These are phyloP conservation scores for Colletotrichum sp. DNA, from an alignment of 2,329 filamentous ascomycete genomes.

Conservation along the genomic window DNA sequence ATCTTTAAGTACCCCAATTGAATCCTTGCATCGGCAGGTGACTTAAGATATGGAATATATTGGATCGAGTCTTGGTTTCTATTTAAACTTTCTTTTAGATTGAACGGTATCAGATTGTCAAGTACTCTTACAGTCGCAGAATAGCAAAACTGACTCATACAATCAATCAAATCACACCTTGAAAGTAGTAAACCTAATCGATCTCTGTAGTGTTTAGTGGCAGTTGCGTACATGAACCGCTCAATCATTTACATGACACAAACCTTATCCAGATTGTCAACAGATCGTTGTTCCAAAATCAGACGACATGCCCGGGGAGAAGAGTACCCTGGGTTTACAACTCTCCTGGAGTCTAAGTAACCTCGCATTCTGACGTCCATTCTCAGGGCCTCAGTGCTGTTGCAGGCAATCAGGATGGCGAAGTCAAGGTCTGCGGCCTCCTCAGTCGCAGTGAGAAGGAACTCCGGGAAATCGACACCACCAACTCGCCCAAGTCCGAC, in stretches of 20 bases:
- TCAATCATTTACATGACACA: background rate
- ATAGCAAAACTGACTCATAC: background rate
- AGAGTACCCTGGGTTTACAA: background rate
- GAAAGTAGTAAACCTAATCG: background rate
- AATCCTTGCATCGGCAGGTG: background rate
- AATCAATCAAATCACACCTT: background rate
- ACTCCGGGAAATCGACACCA: slow-evolving; percentile 71
- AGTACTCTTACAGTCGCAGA: background rate
- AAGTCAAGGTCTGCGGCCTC: slow-evolving; percentile 72
- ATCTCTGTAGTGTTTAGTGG: background rate
- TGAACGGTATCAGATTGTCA: background rate
- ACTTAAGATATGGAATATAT: background rate
- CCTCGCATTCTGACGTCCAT: background rate
- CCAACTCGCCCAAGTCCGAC: slow-evolving; percentile 46
- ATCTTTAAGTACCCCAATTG: background rate
- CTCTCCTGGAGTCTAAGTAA: background rate
- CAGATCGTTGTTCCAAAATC: background rate
- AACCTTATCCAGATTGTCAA: background rate
- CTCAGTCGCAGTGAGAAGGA: slow-evolving; percentile 74
- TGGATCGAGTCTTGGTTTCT: background rate
- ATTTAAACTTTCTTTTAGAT: background rate
- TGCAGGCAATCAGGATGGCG: slow-evolving; percentile 67
- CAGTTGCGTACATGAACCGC: background rate
- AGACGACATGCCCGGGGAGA: background rate
- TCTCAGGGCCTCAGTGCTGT: slow-evolving; percentile 53